Conservation (phyloP, 2,329 filamentous ascomycete species). For the Aspergillus latus region DNA sequence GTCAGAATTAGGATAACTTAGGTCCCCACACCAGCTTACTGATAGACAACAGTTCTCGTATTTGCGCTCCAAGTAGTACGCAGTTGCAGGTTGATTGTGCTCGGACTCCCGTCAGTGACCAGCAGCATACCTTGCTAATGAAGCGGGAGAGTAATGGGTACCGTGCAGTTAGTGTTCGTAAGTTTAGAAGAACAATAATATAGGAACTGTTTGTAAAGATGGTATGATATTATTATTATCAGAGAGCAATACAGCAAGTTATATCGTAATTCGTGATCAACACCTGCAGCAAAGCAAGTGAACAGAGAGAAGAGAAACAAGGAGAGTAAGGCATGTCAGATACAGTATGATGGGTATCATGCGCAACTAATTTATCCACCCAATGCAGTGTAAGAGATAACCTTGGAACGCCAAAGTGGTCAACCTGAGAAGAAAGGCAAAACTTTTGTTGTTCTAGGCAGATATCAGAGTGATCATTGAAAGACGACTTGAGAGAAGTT, state of each 20-base stretch:
- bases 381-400: constrained; percentile 12
- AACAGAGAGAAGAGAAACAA: background rate
- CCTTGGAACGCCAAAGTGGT: background rate
- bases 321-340: constrained; percentile 5
- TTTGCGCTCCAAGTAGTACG: too few species aligned
- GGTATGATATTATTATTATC: background rate
- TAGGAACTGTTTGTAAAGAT: background rate
- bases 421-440: background rate
- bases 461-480: background rate
- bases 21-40: too few species aligned
- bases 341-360: constrained; percentile 25
- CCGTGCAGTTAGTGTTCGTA: too few species aligned
- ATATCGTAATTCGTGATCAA: constrained; percentile 2
- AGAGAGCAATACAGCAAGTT: background rate
- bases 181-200: too few species aligned
- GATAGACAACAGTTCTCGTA: too few species aligned
- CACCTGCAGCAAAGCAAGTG: background rate
- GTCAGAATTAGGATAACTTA: too few species aligned
- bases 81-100: background rate
- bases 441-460: background rate
- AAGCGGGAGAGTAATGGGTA: background rate
- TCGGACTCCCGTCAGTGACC: background rate
- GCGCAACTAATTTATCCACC: constrained; percentile 16
- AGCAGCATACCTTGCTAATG: background rate
- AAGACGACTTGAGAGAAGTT: background rate